Conservation (phyloP, 2,329 filamentous ascomycete genomes). For the Sporothrix euskadiensis region DNA sequence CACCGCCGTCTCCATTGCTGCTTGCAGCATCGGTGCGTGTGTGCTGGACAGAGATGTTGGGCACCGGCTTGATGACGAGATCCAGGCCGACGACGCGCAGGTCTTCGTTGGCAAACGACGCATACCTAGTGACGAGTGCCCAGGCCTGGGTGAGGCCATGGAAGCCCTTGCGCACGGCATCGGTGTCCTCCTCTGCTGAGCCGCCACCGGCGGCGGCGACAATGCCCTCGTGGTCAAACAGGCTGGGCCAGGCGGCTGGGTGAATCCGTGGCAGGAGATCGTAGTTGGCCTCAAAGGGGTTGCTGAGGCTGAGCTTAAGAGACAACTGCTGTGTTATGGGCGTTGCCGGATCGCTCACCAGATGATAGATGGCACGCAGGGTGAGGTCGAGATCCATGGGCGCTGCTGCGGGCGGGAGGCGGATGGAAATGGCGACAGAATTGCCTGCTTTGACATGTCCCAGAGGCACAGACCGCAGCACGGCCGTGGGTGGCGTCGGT, state of each 20-base stretch:
- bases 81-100: conserved; percentile 64
- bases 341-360: conserved; percentile 77
- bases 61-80: conserved; percentile 49
- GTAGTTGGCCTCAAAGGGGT: conserved; percentile 89
- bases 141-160: conserved; percentile 76
- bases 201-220: conserved; percentile 33
- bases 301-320: conserved; percentile 70
- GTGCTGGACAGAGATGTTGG: conserved; percentile 60
- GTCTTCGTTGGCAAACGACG: conserved; percentile 75
- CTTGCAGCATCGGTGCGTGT: conserved; percentile 45
- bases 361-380: conserved; percentile 73
- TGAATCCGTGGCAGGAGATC: conserved; percentile 81
- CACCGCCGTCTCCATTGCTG: conserved; percentile 36
- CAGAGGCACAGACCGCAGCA: conserved; percentile 46
- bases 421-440: conserved; percentile 48
- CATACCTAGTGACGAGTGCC: conserved; percentile 71
- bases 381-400: conserved; percentile 66
- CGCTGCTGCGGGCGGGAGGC: conserved; percentile 51
- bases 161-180: conserved; percentile 36
- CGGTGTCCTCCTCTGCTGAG: not conserved
- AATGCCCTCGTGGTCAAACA: conserved; percentile 67
- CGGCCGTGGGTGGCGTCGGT: conserved; percentile 34
- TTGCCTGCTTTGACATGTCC: conserved; percentile 51
- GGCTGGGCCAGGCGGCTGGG: conserved; percentile 77
- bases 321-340: conserved; percentile 73